phyloP scores from a whole-genome alignment of 768 basidiomycete species.

The Rhizopogon vulgaris region DNA sequence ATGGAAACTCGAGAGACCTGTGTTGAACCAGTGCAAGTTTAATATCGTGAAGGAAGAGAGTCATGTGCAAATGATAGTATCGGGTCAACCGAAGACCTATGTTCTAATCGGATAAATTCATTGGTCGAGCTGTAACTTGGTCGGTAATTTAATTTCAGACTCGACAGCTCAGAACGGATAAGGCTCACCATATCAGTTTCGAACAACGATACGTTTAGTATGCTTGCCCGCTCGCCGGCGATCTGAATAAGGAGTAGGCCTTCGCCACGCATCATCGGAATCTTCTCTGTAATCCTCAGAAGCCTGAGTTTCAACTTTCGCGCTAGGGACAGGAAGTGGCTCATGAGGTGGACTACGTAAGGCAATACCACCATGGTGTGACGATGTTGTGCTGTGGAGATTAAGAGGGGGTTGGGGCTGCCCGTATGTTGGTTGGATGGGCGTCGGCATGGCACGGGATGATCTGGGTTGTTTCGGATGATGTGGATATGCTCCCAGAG shows the following conservation, averaged over 20 bases:
- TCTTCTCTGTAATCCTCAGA: conserved; percentile 51
- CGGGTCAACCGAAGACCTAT: background rate
- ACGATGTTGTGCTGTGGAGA: conserved; percentile 20
- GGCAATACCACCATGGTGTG: conserved; percentile 19
- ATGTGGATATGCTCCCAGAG: conserved; percentile 30
- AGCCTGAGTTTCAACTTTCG: conserved; percentile 24
- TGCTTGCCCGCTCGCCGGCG: conserved; percentile 77
- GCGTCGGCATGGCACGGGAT: conserved; percentile 15
- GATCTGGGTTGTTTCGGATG: conserved; percentile 25
- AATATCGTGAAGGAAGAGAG: background rate
- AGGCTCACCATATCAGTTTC: conserved; percentile 17
- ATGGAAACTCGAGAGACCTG: background rate
- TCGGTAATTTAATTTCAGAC: background rate
- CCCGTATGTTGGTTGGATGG: conserved; percentile 23
- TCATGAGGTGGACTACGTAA: conserved; percentile 47
- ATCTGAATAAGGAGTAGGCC: conserved; percentile 69
- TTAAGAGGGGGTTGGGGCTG: conserved; percentile 29
- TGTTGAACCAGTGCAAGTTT: background rate
- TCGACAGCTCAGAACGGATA: background rate
- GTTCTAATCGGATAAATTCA: background rate
- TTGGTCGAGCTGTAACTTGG: background rate
- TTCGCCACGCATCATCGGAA: conserved; percentile 64
- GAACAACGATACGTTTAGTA: conserved; percentile 64
- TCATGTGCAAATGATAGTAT: background rate
- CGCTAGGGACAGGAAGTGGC: conserved; percentile 29